Conservation (phyloP, 2,329 filamentous ascomycete species). For the Pyricularia sp. region DNA sequence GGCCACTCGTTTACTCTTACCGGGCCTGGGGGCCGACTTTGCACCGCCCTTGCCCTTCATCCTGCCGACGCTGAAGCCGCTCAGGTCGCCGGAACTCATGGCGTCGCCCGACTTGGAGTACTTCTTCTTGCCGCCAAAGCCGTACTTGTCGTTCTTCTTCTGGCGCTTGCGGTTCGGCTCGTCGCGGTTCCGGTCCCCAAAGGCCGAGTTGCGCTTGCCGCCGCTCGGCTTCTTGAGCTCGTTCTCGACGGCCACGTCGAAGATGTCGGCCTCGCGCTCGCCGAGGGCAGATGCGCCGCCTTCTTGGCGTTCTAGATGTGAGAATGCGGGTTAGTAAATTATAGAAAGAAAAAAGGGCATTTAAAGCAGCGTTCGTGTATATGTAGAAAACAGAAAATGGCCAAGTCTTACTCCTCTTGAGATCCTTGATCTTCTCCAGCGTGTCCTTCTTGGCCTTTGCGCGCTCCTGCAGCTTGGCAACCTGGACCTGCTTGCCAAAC, state of each 20-base stretch:
- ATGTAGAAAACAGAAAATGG: background rate
- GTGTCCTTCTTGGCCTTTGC: slow-evolving; percentile 88
- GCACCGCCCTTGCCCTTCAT: slow-evolving; percentile 61
- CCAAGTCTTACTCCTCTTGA: slow-evolving; percentile 79
- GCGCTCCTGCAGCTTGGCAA: slow-evolving; percentile 90
- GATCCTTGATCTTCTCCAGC: slow-evolving; percentile 84
- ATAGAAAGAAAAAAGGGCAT: slow-evolving; percentile 5
- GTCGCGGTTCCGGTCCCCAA: slow-evolving; percentile 26
- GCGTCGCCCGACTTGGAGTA: slow-evolving; percentile 88
- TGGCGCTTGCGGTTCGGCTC: slow-evolving; percentile 62
- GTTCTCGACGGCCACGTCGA: slow-evolving; percentile 79
- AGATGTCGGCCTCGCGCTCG: slow-evolving; percentile 74
- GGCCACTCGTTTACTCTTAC: slow-evolving; percentile 43
- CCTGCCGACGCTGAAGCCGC: slow-evolving; percentile 69
- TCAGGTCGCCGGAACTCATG: slow-evolving; percentile 68
- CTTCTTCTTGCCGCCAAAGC: slow-evolving; percentile 93
- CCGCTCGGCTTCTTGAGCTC: slow-evolving; percentile 38
- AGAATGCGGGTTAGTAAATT: slow-evolving; percentile 8
- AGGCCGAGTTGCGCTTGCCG: slow-evolving; percentile 23
- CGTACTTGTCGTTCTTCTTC: slow-evolving; percentile 93
- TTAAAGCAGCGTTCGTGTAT: background rate
- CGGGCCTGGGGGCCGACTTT: slow-evolving; percentile 31
- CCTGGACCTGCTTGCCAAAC: slow-evolving; percentile 96
- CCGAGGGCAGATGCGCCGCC: slow-evolving; percentile 45
- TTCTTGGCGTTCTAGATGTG: slow-evolving; percentile 67